Base-by-base conservation (phyloP, 106 monocot genomes). In the Dioscorea zingiberensis region DNA sequence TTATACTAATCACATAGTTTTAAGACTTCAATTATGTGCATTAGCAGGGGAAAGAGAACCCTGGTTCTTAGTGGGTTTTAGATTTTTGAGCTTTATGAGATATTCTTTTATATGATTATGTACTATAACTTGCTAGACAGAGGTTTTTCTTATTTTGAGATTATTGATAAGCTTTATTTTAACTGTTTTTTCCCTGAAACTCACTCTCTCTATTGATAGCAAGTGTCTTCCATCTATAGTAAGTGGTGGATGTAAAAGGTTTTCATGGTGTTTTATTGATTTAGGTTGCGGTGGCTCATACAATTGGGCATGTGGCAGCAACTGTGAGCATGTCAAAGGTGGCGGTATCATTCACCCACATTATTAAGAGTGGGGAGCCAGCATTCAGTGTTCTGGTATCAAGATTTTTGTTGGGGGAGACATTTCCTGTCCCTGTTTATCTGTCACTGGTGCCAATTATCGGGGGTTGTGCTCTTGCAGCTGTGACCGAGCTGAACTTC, bases 241-340 rank as follows among this genome's bases (percentile, higher is more conserved):
- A 38, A 38, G 38, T 8, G 38, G 6, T 38, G 38, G 10, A 8
- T 38, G 10, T 38, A 10, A 38, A 38, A 38, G 38, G 1, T 38
- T 38, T 38, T 38, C 4, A 38, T 38, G 38, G 38, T 38, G 38
- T 8, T 19, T 48, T 18, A 18, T 49, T 66, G 25, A 66, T 25
- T 67, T 45, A 88, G 89, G 89, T 89, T 32, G 89, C 89, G 11
- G 72, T 89, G 58, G 89, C 85, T 25, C 89, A 89, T 55, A 82
- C 89, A 25, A 89, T 89, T 16, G 89, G 89, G 15, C 89, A 89
- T 71, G 89, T 89, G 62, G 89, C 89, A 10, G 89, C 89, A 48
- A 89, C 89, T 3, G 82, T 89, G 67, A 89, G 89, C 79, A 89
- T 89, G 89, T 81, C 89, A 11, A 89, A 89, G 71, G 89, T 89